Percentiles rank a stretch among this genome's conserved stretches.
Conservation (phyloP, 1,284 basidiomycete genomes). For the Fistulina hepatica region DNA sequence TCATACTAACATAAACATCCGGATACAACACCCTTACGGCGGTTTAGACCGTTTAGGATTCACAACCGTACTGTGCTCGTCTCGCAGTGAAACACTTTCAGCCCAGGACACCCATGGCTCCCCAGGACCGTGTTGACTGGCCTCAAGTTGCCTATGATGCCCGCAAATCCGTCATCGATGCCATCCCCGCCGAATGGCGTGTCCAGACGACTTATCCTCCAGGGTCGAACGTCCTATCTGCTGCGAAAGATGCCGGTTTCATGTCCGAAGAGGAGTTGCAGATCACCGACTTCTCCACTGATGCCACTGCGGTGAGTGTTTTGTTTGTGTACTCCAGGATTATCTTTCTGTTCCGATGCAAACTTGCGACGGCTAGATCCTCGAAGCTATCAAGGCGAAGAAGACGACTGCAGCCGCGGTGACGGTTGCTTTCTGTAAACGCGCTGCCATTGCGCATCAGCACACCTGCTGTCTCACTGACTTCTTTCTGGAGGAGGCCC, state of each 20-base stretch:
- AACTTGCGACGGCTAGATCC: slow-evolving; percentile 8
- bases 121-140: too few relatives aligned
- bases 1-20: too few relatives aligned
- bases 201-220: slow-evolving; percentile 11
- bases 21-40: too few relatives aligned
- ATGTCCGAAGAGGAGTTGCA: slow-evolving; percentile 14
- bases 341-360: background rate
- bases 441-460: slow-evolving; percentile 22
- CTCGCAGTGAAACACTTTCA: too few relatives aligned
- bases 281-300: slow-evolving; percentile 13
- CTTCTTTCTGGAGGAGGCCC: slow-evolving; percentile 28
- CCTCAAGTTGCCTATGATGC: background rate
- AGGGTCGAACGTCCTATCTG: slow-evolving; percentile 15
- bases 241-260: slow-evolving; percentile 12
- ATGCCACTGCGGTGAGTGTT: slow-evolving; percentile 13
- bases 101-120: too few relatives aligned
- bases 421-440: slow-evolving; percentile 19
- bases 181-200: background rate
- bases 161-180: background rate
- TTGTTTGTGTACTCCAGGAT: background rate
- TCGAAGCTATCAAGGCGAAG: slow-evolving; percentile 13
- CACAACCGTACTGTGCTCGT: too few relatives aligned
- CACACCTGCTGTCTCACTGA: slow-evolving; percentile 16
- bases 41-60: too few relatives aligned
- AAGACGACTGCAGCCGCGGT: slow-evolving; percentile 20